These are phyloP conservation scores for Fragosphaeria purpurea DNA, from an alignment of 2,329 filamentous ascomycete genomes.

Conservation along the genomic window DNA sequence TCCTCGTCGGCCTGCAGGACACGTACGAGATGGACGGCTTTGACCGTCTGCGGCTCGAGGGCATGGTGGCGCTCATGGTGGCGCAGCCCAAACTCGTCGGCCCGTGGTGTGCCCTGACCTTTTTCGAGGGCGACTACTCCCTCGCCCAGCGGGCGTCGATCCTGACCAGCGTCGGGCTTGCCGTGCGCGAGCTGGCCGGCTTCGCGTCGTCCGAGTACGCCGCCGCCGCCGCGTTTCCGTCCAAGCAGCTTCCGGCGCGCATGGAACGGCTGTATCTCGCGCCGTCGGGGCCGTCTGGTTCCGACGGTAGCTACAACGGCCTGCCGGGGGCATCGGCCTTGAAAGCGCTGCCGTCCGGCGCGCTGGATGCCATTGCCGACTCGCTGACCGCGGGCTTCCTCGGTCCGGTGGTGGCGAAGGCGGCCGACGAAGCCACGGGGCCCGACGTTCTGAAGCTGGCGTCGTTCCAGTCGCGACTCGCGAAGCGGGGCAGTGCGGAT, in stretches of 20 bases:
- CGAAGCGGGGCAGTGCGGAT: conserved; percentile 35
- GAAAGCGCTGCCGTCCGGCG: conserved; percentile 44
- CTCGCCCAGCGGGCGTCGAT: conserved; percentile 73
- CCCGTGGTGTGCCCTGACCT: conserved; percentile 72
- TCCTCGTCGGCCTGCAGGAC: conserved; percentile 73
- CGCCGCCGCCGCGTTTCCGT: conserved; percentile 55
- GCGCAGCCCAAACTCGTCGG: conserved; percentile 69
- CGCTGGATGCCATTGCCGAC: conserved; percentile 58
- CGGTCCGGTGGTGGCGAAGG: conserved; percentile 68
- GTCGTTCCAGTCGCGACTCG: conserved; percentile 73
- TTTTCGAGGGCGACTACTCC: conserved; percentile 89
- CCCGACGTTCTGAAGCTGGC: conserved; percentile 81
- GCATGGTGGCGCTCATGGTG: conserved; percentile 71
- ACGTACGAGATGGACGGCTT: conserved; percentile 76
- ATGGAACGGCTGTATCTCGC: conserved; percentile 61
- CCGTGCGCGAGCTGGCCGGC: conserved; percentile 76
- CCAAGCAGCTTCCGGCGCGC: conserved; percentile 63
- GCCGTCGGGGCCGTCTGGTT: neutral
- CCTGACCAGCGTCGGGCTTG: conserved; percentile 70
- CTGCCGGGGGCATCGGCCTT: conserved; percentile 24
- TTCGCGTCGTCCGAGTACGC: conserved; percentile 50
- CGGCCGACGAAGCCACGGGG: conserved; percentile 69
- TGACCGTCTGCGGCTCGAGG: conserved; percentile 62
- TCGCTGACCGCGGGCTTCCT: conserved; percentile 64
- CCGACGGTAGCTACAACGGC: too few relatives aligned